Evolutionary conservation across 768 basidiomycete species (phyloP), one percentile per base, ranked within the genome.

Genomic region (Amanita exitialis): DNA sequence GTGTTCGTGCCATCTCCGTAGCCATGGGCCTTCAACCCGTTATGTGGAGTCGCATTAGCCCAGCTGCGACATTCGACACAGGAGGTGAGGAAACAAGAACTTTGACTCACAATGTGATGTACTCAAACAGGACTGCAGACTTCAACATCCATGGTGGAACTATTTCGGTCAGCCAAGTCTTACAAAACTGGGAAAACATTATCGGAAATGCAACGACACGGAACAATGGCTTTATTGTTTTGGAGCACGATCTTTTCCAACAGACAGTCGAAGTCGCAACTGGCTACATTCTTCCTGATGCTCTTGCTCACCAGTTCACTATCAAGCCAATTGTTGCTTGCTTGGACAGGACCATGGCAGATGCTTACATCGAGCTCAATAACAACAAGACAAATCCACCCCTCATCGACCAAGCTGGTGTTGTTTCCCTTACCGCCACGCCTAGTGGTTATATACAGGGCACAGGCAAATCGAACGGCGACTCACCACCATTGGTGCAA

Each of bases 181-280:
- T 86, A 15, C 67, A 73, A 54, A 84, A 84, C 66, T 91, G 90
- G 79, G 71, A 88, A 57, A 67, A 69, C 55, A 90, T 93, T 67
- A 68, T 91, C 43, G 66, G 66, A 43, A 83, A 82, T 58, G 83
- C 75, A 6, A 66, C 79, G 2, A 59, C 64, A 21, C 68, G 86
- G 51, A 55, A 73, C 59, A 78, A 65, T n/a, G 92, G 92, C 9
- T 95, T 95, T 74, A 90, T 95, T 59, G 86, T 90, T 45, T 75
- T 95, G 32, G 87, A 89, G 64, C 86, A 89, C 62, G 90, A 92
- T 65, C 73, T 91, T 30, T 92, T 89, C 73, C 80, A 83, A 65
- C 83, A 91, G 63, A 74, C 82, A 1, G 90, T 92, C 39, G 86
- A 92, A 54, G 74, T 93, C 18, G 90, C 90, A 3, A 85, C 84